Percentiles rank a stretch among this genome's conserved stretches.
These are phyloP conservation scores for Globisporangium solare DNA, from an alignment of 352 stramenopile species.

Conservation along the genomic window DNA sequence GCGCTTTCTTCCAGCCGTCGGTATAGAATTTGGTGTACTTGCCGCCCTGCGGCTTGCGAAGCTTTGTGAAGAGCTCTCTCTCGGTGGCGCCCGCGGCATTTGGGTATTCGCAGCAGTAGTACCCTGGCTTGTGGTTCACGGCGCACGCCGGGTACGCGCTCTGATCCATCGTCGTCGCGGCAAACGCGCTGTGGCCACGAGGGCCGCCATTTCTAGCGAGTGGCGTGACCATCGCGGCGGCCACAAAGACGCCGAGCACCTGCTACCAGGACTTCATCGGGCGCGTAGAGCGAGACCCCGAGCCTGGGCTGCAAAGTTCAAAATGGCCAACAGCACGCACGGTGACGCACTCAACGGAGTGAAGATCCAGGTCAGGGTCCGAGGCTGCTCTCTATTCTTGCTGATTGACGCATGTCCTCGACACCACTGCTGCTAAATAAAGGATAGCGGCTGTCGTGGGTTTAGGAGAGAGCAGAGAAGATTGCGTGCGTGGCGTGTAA, in stretches of 20 bases:
- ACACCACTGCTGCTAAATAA: no score
- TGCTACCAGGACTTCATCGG: not conserved
- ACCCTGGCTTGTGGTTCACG: constrained; percentile 20
- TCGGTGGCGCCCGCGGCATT: not conserved
- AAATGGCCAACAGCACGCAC: no score
- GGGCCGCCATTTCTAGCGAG: not conserved
- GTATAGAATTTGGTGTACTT: constrained; percentile 13
- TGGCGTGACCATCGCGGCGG: not conserved
- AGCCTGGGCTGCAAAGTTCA: no score
- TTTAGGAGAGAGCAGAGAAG: not conserved
- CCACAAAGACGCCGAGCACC: not conserved
- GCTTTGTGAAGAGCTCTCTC: constrained; percentile 30
- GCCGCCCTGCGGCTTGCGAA: constrained; percentile 16
- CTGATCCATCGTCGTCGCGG: constrained; percentile 8
- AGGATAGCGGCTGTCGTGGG: no score
- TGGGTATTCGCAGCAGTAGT: constrained; percentile 28
- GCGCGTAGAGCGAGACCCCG: no score
- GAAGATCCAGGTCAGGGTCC: no score
- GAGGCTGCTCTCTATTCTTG: no score
- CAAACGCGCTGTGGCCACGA: not conserved
- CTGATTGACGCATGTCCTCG: no score
- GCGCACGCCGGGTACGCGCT: constrained; percentile 22
- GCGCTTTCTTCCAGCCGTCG: constrained; percentile 16
- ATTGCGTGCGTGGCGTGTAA: not conserved
- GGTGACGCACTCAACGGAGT: no score